These are phyloP conservation scores for Crucihimalaya himalaica DNA, from an alignment of 345 rosid species.

Conservation along the genomic window DNA sequence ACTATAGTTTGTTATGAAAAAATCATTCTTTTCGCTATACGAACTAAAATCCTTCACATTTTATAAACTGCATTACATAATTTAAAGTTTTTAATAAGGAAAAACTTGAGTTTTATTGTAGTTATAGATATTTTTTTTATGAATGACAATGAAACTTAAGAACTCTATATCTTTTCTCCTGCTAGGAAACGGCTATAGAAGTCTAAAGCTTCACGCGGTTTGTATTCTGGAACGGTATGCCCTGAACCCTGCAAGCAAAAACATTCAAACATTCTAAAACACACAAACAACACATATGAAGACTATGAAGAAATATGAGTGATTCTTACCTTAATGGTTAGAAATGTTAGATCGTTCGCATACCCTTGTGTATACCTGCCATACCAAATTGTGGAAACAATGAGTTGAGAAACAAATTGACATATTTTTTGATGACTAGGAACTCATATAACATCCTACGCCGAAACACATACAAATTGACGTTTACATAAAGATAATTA, in stretches of 20 bases:
- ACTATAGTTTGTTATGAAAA: too few species aligned
- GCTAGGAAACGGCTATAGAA: conserved; percentile 77
- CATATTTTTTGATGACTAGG: too few species aligned
- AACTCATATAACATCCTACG: too few species aligned
- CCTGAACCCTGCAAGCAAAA: conserved; percentile 76
- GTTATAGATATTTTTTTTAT: background rate
- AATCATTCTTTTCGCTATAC: too few species aligned
- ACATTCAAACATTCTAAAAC: background rate
- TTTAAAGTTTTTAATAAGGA: background rate
- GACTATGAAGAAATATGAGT: background rate
- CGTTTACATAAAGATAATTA: too few species aligned
- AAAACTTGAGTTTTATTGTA: background rate
- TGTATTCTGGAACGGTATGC: conserved; percentile 88
- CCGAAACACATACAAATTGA: too few species aligned
- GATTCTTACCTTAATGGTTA: conserved; percentile 68
- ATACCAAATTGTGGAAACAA: background rate
- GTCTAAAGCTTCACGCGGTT: conserved; percentile 73
- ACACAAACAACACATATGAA: background rate
- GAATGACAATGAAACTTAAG: background rate
- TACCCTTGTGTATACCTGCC: conserved; percentile 72
- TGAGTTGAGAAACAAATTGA: background rate
- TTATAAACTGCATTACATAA: background rate
- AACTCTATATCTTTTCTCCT: conserved; percentile 50
- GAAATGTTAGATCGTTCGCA: conserved; percentile 73
- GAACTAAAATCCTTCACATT: background rate